Evolutionary conservation across 352 stramenopile species (phyloP).

Genomic region (Globisporangium iwayamae): DNA sequence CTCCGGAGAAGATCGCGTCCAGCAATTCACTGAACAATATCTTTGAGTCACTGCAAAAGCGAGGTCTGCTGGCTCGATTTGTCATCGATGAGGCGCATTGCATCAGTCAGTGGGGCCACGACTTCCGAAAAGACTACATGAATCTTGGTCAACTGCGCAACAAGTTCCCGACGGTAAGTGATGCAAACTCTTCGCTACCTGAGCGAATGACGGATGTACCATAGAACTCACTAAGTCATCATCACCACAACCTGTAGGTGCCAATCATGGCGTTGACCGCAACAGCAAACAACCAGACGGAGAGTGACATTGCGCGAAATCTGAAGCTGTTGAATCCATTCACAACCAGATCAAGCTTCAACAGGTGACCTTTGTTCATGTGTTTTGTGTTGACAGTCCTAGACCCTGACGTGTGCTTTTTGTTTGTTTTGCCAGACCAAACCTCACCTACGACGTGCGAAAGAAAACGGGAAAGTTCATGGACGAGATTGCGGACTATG

Average conservation of each 20-base stretch:
- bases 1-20: slow-evolving; percentile 95
- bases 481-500: slow-evolving; percentile 73
- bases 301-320: slow-evolving; percentile 81
- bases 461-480: slow-evolving; percentile 81
- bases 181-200: background rate
- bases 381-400: background rate
- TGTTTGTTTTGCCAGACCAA: slow-evolving; percentile 36
- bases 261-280: slow-evolving; percentile 87
- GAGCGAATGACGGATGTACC: background rate
- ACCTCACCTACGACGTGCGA: slow-evolving; percentile 82
- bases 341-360: slow-evolving; percentile 82
- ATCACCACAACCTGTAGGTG: slow-evolving; percentile 35
- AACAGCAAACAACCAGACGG: slow-evolving; percentile 82
- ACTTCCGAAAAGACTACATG: slow-evolving; percentile 99
- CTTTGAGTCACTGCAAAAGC: slow-evolving; percentile 73
- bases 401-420: background rate
- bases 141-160: slow-evolving; percentile 88
- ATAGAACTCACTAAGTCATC: background rate
- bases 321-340: slow-evolving; percentile 71
- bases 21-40: slow-evolving; percentile 86
- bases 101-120: slow-evolving; percentile 98
- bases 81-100: slow-evolving; percentile 97
- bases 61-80: slow-evolving; percentile 92
- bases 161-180: slow-evolving; percentile 90
- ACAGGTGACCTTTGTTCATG: slow-evolving; percentile 40